Evolutionary conservation across 2,329 filamentous ascomycete genomes (phyloP), one percentile per base, ranked within the genome.

Genomic region (Aspergillus amoenus): DNA sequence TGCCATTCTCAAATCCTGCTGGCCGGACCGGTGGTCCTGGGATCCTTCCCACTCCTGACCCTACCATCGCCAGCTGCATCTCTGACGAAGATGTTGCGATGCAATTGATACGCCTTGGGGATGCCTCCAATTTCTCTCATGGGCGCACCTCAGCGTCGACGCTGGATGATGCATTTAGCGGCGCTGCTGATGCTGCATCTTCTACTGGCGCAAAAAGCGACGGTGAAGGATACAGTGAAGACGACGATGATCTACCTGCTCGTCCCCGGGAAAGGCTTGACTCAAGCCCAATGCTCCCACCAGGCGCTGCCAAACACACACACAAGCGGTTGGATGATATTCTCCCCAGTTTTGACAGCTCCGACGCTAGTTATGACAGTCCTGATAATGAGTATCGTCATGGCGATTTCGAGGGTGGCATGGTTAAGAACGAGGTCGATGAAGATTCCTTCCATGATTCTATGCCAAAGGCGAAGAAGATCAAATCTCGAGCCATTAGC

Each of bases 31-130:
- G 72, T 51, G 76, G 71, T 49, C 72, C 80, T 61, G 86, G 87
- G 54, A 84, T 95, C 65, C 80, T 97, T 62, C 93, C 93, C 18
- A 99, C 94, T 2, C 94, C 94, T 24, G 94, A 97, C 68, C 93
- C 93, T n/a, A 99, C 94, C 12, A 90, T 97, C 66, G 91, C 91
- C 54, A 97, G 93, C 76, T 95, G 91, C 74, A 93, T 99, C 74
- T 97, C 93, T 13, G 94, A 99, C 72, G 94, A 99, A 75, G 94
- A 99, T 76, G 94, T 97, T 61, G 94, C 94, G 56, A 88, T 97
- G 71, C 94, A 97, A 77, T 82, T 99, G 68, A 97, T 99, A 88
- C 89, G 93, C 66, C 84, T 99, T 54, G 93, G 94, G 45, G 93
- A 97, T 72, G 91, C 93, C 66, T 94, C 92, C 56, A 96, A 96